These are phyloP conservation scores for Coelastrella sp. DNA, from an alignment of 139 green algal species.

Conservation along the genomic window DNA sequence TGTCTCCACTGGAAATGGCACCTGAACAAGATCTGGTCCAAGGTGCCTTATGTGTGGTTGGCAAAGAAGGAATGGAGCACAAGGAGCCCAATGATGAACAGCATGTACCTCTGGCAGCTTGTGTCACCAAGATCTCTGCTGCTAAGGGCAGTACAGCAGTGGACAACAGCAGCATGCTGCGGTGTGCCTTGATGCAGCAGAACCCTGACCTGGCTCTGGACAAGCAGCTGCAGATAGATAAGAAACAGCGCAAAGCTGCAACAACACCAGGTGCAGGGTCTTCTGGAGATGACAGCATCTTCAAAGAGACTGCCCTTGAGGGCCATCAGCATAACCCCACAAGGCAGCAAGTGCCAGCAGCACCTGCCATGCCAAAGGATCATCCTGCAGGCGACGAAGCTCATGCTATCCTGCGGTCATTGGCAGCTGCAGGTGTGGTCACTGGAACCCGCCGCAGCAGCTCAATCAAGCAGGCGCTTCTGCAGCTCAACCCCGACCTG, in stretches of 20 bases:
- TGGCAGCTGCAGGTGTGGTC: too few relatives aligned
- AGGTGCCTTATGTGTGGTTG: too few relatives aligned
- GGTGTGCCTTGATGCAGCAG: not conserved
- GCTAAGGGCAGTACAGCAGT: too few relatives aligned
- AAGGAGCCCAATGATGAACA: too few relatives aligned
- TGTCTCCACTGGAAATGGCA: too few relatives aligned
- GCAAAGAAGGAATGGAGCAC: too few relatives aligned
- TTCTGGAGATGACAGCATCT: not conserved
- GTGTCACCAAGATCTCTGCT: too few relatives aligned
- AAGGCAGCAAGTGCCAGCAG: not conserved
- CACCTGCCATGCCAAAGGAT: too few relatives aligned
- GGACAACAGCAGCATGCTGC: not conserved
- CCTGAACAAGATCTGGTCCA: too few relatives aligned
- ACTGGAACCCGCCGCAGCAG: not conserved
- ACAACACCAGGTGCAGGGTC: conserved; percentile 15
- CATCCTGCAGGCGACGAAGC: too few relatives aligned
- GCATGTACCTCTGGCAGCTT: too few relatives aligned
- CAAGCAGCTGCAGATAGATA: not conserved
- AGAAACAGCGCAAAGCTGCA: not conserved
- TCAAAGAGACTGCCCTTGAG: not conserved
- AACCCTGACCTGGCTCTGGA: not conserved
- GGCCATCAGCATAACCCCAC: not conserved
- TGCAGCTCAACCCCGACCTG: not conserved
- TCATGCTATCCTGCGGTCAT: too few relatives aligned
- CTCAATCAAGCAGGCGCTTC: not conserved